Evolutionary conservation across 2,329 filamentous ascomycete species (phyloP), one percentile per base, ranked within the genome.

Genomic region (Tricladium varicosporioides): DNA sequence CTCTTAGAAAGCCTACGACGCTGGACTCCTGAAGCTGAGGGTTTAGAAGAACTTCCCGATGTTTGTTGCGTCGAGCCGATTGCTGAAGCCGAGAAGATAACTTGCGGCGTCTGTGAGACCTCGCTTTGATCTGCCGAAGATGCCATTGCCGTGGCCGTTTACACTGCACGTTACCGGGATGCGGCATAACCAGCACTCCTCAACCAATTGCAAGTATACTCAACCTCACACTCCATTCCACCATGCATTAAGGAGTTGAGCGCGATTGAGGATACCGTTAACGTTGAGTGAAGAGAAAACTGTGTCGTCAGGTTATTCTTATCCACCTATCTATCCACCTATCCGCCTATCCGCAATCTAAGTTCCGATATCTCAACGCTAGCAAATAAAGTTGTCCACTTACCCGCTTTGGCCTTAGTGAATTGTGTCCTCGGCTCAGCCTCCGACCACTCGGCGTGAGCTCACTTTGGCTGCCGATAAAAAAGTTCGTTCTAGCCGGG

Each of bases 1-100:
- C 48, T 52, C 16, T 52, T 48, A 14, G 59, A 57, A 52, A 58
- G 44, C 42, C 56, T 61, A 16, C 64, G 64, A 44, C 62, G 63
- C 51, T 61, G 60, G 5, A 63, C 27, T 44, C 55, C 31, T 51
- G 42, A 48, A 48, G 15, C 18, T 32, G 40, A 40, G 4, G 36
- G 36, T n/a, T 40, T 43, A 16, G 11, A 9, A 46, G 33, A 44
- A 19, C 27, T 51, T 43, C 19, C 33, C 5, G 47, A 42, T 19
- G 48, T n/a, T 46, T 27, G n/a, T 51, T 50, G 49, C 13, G 42
- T 45, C 49, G 49, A 49, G 19, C 33, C 19, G n/a, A 36, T 5
- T 18, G 50, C 44, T 27, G 51, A 18, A 10, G 46, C 22, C 14
- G 48, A 44, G 47, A 31, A 49, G 22, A 51, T 15, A n/a, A 51